Evolutionary conservation across 768 basidiomycete genomes (phyloP).

Genomic region (Tulasnella sp.): DNA sequence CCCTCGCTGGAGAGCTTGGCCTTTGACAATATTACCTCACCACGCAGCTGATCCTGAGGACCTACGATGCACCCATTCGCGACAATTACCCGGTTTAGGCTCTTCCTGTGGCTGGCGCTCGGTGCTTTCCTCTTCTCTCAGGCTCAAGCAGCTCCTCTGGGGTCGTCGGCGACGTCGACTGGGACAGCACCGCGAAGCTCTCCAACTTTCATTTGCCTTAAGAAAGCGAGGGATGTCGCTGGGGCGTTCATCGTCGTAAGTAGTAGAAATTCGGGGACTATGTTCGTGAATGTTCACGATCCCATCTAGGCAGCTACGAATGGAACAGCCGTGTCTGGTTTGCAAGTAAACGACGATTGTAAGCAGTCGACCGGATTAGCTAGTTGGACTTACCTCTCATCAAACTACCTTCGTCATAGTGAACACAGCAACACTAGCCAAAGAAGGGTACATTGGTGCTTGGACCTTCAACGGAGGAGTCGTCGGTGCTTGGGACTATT

Average conservation of each 20-base stretch:
- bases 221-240: not conserved
- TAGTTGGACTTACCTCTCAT: not conserved
- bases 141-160: not conserved
- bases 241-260: not conserved
- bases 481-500: constrained; percentile 1
- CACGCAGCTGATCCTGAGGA: too few relatives aligned
- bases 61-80: not conserved
- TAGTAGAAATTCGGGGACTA: not conserved
- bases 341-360: not conserved
- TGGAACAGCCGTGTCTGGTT: not conserved
- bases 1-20: too few relatives aligned
- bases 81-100: not conserved
- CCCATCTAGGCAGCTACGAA: not conserved
- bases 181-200: not conserved
- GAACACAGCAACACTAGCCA: not conserved
- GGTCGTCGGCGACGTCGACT: not conserved
- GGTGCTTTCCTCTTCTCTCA: not conserved
- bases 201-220: not conserved
- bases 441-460: not conserved
- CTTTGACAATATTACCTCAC: too few relatives aligned
- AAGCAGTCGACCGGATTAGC: not conserved
- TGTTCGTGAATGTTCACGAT: not conserved
- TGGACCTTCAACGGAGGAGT: constrained; percentile 1
- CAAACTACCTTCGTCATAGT: not conserved
- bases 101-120: not conserved